A percentile compares a stretch with the other conserved stretches of the same genome.
These are phyloP conservation scores for Trichophyton simii DNA, from an alignment of 2,329 filamentous ascomycete species.

Conservation along the genomic window DNA sequence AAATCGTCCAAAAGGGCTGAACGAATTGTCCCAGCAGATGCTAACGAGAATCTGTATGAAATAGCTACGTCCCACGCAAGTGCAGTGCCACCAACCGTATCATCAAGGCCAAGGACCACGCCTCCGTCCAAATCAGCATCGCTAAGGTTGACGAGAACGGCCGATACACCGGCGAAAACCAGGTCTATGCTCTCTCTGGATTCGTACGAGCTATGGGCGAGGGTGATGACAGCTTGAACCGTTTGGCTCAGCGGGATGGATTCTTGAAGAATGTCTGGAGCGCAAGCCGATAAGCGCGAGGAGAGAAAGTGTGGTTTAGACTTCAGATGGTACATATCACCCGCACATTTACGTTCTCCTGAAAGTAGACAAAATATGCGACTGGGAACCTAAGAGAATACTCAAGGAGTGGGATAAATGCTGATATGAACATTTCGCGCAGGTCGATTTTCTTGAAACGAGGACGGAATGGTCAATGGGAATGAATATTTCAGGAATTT, in stretches of 20 bases:
- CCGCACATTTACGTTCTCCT: background rate
- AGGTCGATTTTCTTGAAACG: slow-evolving; percentile 1
- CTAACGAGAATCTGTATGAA: slow-evolving; percentile 7
- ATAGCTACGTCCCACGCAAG: slow-evolving; percentile 94
- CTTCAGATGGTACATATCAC: background rate
- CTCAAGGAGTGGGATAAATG: background rate
- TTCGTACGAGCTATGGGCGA: slow-evolving; percentile 98
- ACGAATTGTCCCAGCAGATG: background rate
- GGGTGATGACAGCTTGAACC: slow-evolving; percentile 92
- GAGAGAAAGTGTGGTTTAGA: background rate
- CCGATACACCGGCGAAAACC: slow-evolving; percentile 91
- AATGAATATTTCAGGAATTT: background rate
- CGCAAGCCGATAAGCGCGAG: slow-evolving; percentile 43
- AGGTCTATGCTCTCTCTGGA: slow-evolving; percentile 92
- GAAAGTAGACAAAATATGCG: background rate
- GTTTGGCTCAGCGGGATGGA: slow-evolving; percentile 88
- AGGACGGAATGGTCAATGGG: background rate
- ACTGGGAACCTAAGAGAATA: background rate
- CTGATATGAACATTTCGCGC: background rate
- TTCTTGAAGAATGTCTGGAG: slow-evolving; percentile 96
- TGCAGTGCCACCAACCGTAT: slow-evolving; percentile 98
- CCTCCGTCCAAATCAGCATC: slow-evolving; percentile 90
- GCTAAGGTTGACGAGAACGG: slow-evolving; percentile 99
- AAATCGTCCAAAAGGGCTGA: background rate
- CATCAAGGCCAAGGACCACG: slow-evolving; percentile 99